Base-by-base conservation (phyloP, 2,329 filamentous ascomycete species). In the Malbranchea cinnamomea region DNA sequence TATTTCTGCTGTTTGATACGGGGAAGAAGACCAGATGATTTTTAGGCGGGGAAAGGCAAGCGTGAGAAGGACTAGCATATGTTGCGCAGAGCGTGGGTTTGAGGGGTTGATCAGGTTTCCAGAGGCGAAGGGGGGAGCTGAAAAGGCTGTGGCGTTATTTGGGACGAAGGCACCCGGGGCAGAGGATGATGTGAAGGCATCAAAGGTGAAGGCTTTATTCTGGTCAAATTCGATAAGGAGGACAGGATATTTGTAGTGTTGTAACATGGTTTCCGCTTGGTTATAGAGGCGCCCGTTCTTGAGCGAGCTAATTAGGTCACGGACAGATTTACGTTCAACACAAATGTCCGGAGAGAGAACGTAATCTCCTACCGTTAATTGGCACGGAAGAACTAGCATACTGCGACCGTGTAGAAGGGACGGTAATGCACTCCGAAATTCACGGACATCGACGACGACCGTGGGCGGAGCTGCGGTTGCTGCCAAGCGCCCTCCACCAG, bases 191-290 rank as follows among this genome's bases (percentile, higher is more conserved):
- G 52, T 45, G 39, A 59, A 59, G 0, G 79, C 78, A 52, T 87
- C 89, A 10, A 98, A 74, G 1, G 85, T 95, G 54, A 98, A 98
- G 3, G 82, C 87, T 53, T 92, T 94, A 60, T 92, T 87, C 50
- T 92, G 80, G 51, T 94, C 85, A 52, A 98, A 98, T 54, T 98
- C 89, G 47, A 98, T 95, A 25, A 98, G 71, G 5, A 98, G 72
- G 71, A 95, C 81, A 0, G 84, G 78, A 41, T 59, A 74, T 47
- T 78, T 78, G 68, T 98, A 98, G 58, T 95, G 76, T 50, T 82
- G 74, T 35, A 91, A 78, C 87, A 98, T 95, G 27, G 79, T 75
- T 56, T 95, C 87, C 23, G 79, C 78, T 60, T 98, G 89, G 43
- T 73, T 81, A 60, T 83, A 98, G 9, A 98, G 68, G 2, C 89